Base-by-base conservation (phyloP, 768 basidiomycete genomes). In the Lactarius hengduanensis region DNA sequence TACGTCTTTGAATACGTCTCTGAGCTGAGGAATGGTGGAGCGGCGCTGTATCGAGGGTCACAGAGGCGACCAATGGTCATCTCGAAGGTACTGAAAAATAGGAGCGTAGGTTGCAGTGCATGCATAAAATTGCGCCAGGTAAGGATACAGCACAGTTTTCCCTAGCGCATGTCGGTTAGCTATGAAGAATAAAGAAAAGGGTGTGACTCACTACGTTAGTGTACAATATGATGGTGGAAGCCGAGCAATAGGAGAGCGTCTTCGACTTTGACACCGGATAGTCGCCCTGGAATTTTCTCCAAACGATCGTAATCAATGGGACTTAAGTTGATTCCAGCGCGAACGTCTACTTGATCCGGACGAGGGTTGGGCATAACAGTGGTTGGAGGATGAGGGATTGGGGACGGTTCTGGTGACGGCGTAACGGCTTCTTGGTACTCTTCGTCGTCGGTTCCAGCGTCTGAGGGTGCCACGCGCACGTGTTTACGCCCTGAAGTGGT, bases 401-500 rank as follows among this genome's bases (percentile, higher is more conserved):
- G 78, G 32, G 80, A 80, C 38, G 81, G 78, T 47, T 82, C 83
- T 20, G 88, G 86, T 3, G 86, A 85, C 16, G 90, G 90, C 0
- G 89, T 91, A 30, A 91, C 85, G 13, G 86, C 87, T 73, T 91
- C 89, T 65, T 88, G 86, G 69, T 81, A 84, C 62, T 91, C 88
- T 59, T 91, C 90, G 59, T 89, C 73, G 57, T 76, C 77, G 43
- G 64, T 62, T 6, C 70, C 65, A 59, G 69, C 64, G 20, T 67
- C 66, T 15, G 70, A 69, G 28, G 64, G 70, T 13, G 60, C 69
- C 11, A 32, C 45, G 9, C 63, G 69, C 38, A 38, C 59, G 45
- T 40, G 50, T 64, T 69, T 57, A 55, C 63, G 69, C 50, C 28
- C 18, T 13, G 57, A 26, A 16, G 56, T 38, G 43, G 36, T 55